These are phyloP conservation scores for Entophlyctis helioformis DNA, from an alignment of 192 early-diverging fungal species.

Conservation along the genomic window DNA sequence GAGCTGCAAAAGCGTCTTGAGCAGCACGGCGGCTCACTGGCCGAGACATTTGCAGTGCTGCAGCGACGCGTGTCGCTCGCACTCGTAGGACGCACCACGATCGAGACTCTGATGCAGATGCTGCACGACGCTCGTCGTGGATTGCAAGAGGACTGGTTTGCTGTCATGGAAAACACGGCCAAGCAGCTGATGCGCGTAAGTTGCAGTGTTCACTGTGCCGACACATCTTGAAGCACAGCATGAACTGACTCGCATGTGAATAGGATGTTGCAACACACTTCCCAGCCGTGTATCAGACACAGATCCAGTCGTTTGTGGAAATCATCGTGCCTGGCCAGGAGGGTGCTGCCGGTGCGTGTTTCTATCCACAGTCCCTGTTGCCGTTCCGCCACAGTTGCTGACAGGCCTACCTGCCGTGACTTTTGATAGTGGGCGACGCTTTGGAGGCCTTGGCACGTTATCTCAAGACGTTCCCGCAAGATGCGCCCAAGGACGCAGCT, in stretches of 20 bases:
- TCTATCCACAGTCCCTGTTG: constrained; percentile 15
- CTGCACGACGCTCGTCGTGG: constrained; percentile 3
- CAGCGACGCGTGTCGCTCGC: constrained; percentile 65
- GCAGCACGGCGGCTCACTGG: constrained; percentile 32
- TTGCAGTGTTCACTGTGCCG: too few species aligned
- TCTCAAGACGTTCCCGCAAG: constrained; percentile 49
- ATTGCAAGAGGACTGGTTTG: constrained; percentile 7
- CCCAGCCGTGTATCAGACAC: constrained; percentile 44
- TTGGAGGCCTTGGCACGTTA: constrained; percentile 60
- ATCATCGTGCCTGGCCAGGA: too few species aligned
- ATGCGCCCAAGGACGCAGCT: constrained; percentile 26
- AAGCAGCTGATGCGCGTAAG: constrained; percentile 41
- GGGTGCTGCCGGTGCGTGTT: too few species aligned
- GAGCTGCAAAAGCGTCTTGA: constrained; percentile 58
- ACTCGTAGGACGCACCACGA: constrained; percentile 56
- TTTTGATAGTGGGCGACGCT: constrained; percentile 12
- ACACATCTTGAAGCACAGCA: too few species aligned
- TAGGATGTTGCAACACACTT: constrained; percentile 38
- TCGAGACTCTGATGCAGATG: constrained; percentile 45
- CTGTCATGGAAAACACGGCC: constrained; percentile 23
- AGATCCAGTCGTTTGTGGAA: constrained; percentile 32
- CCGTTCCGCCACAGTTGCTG: constrained; percentile 13
- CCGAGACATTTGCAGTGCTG: constrained; percentile 63
- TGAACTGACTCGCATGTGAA: too few species aligned
- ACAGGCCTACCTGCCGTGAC: background rate